Base-by-base conservation (phyloP, 345 rosid species). In the Streptanthus diversifolius region DNA sequence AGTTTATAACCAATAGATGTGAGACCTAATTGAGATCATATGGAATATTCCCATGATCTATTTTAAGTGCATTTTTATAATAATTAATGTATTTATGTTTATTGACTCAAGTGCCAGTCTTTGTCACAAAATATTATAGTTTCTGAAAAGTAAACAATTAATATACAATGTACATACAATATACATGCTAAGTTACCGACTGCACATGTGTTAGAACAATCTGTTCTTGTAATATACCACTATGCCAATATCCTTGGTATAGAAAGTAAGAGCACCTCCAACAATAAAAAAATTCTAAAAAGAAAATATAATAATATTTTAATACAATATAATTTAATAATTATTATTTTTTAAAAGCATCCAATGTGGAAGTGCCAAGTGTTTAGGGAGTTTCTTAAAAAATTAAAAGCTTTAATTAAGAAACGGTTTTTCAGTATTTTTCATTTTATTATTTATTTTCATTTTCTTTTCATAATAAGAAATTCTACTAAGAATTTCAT, bases 21-120 rank as follows among this genome's bases (percentile, higher is more conserved):
- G 60, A 56, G 32, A 66, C 66, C 66, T 65, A 45, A 56, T 24
- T 56, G 24, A 45, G 41, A 18, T 56, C 66, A 74, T 66, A 51
- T 66, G 66, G 53, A 57, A 57, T 74, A 66, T 74, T 74, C 53
- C 10, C 77, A 66, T 57, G 66, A 65, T 41, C 44, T 54, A 63
- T 35, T 32, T 63, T 32, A 73, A 43, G 37, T 54, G n/a, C n/a
- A 56, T 65, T n/a, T 13, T 25, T 17, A 7, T 29, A 51, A n/a
- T n/a, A 14, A 11, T 12, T n/a, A 14, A n/a, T 12, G 30, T 8
- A 19, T 39, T 21, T n/a, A 56, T 19, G 49, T 36, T n/a, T 49
- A 53, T 68, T 61, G 55, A 40, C 35, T 59, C 55, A 60, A 59
- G 62, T 67, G 48, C 48, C 39, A 32, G 45, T 49, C 73, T 59